Evolutionary conservation across 1,284 basidiomycete genomes (phyloP), one percentile per base, ranked within the genome.

Genomic region (Mixia osmundae): DNA sequence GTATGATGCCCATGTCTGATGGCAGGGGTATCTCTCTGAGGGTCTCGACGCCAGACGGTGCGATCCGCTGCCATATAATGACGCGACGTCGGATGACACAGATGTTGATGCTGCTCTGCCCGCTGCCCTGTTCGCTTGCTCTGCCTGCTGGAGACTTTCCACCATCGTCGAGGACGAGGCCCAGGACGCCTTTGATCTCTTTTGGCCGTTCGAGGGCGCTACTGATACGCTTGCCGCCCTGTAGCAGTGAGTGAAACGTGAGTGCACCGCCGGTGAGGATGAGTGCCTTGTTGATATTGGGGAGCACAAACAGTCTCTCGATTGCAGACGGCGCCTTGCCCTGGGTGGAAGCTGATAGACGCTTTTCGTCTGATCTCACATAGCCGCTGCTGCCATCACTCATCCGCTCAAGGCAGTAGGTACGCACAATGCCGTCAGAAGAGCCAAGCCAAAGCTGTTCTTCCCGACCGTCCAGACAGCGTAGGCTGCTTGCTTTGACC

Each of bases 21-120:
- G 71, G 74, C 9, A 82, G 59, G 0, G 79, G 78, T 2, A 87
- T 71, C 54, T 87, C 80, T 78, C 74, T 76, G 35, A 69, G 59
- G 43, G 65, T 68, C 14, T 62, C 55, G 16, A 77, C 55, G 33
- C 66, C 62, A 19, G 72, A 66, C 7, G 69, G 65, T 30, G 39
- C 34, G 22, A 77, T 54, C 20, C 62, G 66, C 47, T 71, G 79
- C 45, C 83, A 58, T 1, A 66, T 65, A 30, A 89, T 68, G 0
- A 65, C 61, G 25, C 53, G 68, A 15, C 76, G 62, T 50, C 79
- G 76, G 39, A 85, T 69, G 3, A 78, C 67, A 43, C 72, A 78
- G 40, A 89, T 66, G 4, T 76, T 75, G 31, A 82, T 67, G 0
- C 71, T 64, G 2, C n/a, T n/a, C n/a, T n/a, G n/a, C n/a, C n/a